Conservation (phyloP, 2,329 filamentous ascomycete species). For the Podosphaera leucotricha region DNA sequence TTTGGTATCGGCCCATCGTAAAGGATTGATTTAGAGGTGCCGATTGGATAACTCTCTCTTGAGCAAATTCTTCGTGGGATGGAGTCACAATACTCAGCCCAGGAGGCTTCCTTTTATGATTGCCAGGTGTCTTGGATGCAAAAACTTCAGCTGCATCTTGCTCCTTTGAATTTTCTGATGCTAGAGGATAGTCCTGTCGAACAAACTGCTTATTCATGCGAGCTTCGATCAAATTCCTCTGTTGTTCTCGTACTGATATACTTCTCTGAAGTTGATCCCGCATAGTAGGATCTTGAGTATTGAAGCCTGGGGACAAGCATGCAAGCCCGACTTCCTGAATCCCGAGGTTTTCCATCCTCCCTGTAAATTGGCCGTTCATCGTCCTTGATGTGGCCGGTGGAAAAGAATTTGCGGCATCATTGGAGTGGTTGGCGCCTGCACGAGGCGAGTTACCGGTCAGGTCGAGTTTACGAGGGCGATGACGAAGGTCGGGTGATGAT, state of each 20-base stretch:
- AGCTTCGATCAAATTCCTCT: constrained; percentile 83
- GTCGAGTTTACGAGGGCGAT: constrained; percentile 55
- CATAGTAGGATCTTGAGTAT: constrained; percentile 92
- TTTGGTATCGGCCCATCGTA: constrained; percentile 56
- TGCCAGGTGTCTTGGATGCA: constrained; percentile 43
- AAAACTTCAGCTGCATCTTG: constrained; percentile 18
- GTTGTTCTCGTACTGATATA: constrained; percentile 78
- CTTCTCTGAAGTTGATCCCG: constrained; percentile 87
- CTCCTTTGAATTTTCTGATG: constrained; percentile 30
- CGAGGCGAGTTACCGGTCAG: constrained; percentile 41
- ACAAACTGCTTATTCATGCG: constrained; percentile 60
- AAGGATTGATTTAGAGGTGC: constrained; percentile 89
- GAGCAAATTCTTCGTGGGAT: constrained; percentile 72
- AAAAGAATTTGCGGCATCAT: not conserved
- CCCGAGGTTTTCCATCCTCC: constrained; percentile 44
- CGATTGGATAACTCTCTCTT: constrained; percentile 90
- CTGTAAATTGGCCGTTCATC: constrained; percentile 43
- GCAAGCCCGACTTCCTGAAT: constrained; percentile 88
- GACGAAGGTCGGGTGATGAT: constrained; percentile 65
- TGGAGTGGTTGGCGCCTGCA: constrained; percentile 19
- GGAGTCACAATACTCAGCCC: constrained; percentile 89
- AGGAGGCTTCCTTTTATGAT: constrained; percentile 58
- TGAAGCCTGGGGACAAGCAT: constrained; percentile 84
- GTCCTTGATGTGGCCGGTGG: constrained; percentile 34
- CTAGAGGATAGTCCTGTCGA: constrained; percentile 44